A percentile compares a stretch with the other conserved stretches of the same genome.
These are phyloP conservation scores for Cubamyces lactineus DNA, from an alignment of 768 basidiomycete genomes.

Conservation along the genomic window DNA sequence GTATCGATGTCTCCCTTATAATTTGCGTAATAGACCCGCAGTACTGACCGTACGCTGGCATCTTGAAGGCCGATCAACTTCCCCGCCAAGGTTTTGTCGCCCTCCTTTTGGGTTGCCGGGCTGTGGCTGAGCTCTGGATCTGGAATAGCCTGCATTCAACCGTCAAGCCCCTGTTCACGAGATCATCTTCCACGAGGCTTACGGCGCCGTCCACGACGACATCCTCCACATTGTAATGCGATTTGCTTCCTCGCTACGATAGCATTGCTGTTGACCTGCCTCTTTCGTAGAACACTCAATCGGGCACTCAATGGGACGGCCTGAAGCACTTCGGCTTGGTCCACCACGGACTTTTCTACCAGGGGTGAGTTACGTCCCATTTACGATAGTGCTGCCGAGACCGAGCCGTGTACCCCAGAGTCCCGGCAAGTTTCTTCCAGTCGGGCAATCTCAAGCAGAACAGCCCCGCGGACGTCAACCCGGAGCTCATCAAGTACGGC, in stretches of 20 bases:
- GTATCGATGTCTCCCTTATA: slow-evolving; percentile 25
- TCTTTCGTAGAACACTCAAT: slow-evolving; percentile 61
- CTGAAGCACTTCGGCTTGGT: slow-evolving; percentile 57
- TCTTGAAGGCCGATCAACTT: slow-evolving; percentile 64
- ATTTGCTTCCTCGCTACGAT: not conserved
- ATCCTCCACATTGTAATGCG: slow-evolving; percentile 27
- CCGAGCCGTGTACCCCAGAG: slow-evolving; percentile 37
- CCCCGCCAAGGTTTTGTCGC: slow-evolving; percentile 53
- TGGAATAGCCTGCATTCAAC: slow-evolving; percentile 54
- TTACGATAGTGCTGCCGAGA: not conserved
- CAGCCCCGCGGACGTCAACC: slow-evolving; percentile 53
- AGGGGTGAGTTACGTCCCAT: slow-evolving; percentile 49
- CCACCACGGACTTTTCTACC: slow-evolving; percentile 60
- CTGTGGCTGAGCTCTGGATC: not conserved
- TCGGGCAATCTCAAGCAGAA: slow-evolving; percentile 49
- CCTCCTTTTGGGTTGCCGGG: not conserved
- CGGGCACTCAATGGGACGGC: slow-evolving; percentile 73
- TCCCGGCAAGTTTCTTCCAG: slow-evolving; percentile 45
- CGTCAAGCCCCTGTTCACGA: slow-evolving; percentile 57
- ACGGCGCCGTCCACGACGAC: slow-evolving; percentile 33
- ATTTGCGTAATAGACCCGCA: not conserved
- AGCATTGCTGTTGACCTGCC: not conserved
- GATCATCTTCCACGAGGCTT: slow-evolving; percentile 37
- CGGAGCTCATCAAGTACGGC: slow-evolving; percentile 51
- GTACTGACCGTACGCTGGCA: not conserved